Percentiles rank a stretch among this genome's conserved stretches.
Evolutionary conservation across 345 rosid species (phyloP).

Genomic region (Lepidium africanum): DNA sequence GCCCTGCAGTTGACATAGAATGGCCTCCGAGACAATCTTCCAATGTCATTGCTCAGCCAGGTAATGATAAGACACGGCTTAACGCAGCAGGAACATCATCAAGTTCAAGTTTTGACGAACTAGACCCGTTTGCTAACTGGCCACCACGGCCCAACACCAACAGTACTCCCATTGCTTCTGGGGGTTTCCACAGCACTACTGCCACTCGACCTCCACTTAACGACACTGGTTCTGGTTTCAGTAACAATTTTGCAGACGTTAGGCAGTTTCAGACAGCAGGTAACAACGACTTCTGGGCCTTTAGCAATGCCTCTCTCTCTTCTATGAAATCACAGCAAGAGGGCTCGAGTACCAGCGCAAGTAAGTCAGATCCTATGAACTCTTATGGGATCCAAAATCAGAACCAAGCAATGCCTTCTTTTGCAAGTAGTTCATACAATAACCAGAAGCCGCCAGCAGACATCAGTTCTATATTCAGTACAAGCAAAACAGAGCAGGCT

Average conservation of each 20-base stretch:
- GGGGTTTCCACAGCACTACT: slow-evolving; percentile 2
- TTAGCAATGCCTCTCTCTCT: slow-evolving; percentile 32
- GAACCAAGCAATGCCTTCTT: slow-evolving; percentile 36
- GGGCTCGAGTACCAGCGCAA: slow-evolving; percentile 13
- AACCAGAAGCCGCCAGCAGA: slow-evolving; percentile 44
- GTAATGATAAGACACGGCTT: slow-evolving; percentile 29
- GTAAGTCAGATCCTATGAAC: slow-evolving; percentile 27
- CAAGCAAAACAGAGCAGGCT: slow-evolving; percentile 45
- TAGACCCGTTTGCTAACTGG: slow-evolving; percentile 92
- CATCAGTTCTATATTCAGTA: slow-evolving; percentile 67
- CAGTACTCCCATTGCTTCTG: slow-evolving; percentile 14
- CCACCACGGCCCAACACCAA: slow-evolving; percentile 52
- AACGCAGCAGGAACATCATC: slow-evolving; percentile 35
- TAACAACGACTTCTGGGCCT: slow-evolving; percentile 44
- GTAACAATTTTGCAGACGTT: slow-evolving; percentile 23
- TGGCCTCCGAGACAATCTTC: slow-evolving; percentile 78
- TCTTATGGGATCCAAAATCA: slow-evolving; percentile 52
- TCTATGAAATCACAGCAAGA: slow-evolving; percentile 31
- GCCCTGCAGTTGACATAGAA: slow-evolving; percentile 68
- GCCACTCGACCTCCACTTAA: slow-evolving; percentile 30
- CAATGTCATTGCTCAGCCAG: slow-evolving; percentile 23
- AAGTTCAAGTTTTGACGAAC: slow-evolving; percentile 49
- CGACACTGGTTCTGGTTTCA: slow-evolving; percentile 30
- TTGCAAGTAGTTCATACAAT: slow-evolving; percentile 24
- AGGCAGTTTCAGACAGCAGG: slow-evolving; percentile 21